Evolutionary conservation across 208 protist genomes (phyloP).

Genomic region (Endotrypanum monterogeii): DNA sequence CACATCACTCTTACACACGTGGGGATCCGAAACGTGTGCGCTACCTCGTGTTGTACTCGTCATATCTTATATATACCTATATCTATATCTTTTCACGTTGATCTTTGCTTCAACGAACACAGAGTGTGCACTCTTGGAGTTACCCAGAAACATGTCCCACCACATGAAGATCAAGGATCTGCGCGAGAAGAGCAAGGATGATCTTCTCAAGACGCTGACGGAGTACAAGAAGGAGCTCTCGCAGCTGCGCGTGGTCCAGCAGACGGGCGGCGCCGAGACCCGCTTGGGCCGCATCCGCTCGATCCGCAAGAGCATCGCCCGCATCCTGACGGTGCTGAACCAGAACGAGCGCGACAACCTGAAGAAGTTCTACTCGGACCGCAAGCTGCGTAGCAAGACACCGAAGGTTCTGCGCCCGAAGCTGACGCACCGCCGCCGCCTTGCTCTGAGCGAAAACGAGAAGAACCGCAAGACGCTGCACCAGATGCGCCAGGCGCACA

Average conservation of each 20-base stretch:
- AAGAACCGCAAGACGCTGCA: conserved; percentile 90
- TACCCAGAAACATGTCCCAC: conserved; percentile 68
- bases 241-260: conserved; percentile 96
- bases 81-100: neutral
- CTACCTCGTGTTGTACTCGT: neutral
- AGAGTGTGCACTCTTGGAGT: neutral
- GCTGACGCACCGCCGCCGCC: conserved; percentile 88
- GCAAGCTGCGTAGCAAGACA: conserved; percentile 83
- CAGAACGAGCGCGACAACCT: conserved; percentile 94
- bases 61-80: neutral
- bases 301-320: conserved; percentile 97
- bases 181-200: conserved; percentile 95
- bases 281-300: conserved; percentile 96
- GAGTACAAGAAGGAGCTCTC: conserved; percentile 98
- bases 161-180: conserved; percentile 91
- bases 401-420: conserved; percentile 85
- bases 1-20: no score
- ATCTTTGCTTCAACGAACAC: neutral
- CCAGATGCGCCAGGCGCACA: conserved; percentile 74
- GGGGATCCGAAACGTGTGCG: no score
- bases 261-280: conserved; percentile 87
- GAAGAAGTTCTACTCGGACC: conserved; percentile 93
- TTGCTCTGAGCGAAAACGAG: conserved; percentile 87
- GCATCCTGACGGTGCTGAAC: conserved; percentile 97
- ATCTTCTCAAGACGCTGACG: conserved; percentile 96